Evolutionary conservation across 2,329 filamentous ascomycete species (phyloP), one percentile per base, ranked within the genome.

Genomic region (Ophiocordyceps unilateralis): DNA sequence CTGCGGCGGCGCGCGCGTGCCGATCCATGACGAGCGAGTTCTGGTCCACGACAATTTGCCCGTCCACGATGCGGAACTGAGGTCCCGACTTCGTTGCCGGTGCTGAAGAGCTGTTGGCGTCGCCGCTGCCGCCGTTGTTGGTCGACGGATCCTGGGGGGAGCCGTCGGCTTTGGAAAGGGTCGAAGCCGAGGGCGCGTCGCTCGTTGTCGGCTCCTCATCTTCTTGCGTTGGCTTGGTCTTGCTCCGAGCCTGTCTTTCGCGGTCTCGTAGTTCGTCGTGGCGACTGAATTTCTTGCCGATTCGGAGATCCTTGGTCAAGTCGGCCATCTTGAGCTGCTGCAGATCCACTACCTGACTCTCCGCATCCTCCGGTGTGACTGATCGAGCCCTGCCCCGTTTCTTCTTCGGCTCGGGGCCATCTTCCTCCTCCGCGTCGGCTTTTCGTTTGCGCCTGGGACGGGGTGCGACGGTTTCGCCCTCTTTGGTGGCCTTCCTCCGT

Each of bases 251-350:
- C 43, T 67, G 63, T 41, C 71, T 63, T 61, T 84, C 72, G 38
- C 83, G 76, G 49, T 78, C 70, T 37, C 77, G 74, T 51, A 91
- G 78, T 53, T 82, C 77, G 51, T 78, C 76, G 50, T 86, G 82
- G 3, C 79, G 72, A 52, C 78, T 79, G 44, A 85, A 88, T 46
- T 81, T 78, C 56, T 82, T 83, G 45, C 84, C 84, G 44, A 81
- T 79, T 20, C 71, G 70, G 42, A 82, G 64, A 53, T 85, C 81
- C 47, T 71, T 74, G 41, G 76, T 83, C 3, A 91, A 61, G 45
- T 86, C 81, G 38, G 70, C 72, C 77, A 91, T 85, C 43, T 76
- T 83, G 22, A 83, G 70, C 4, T 69, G 71, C 21, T 72, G 70
- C 20, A 75, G 66, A 53, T 87, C 80, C 43, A 89, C 78, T 47